Conservation (phyloP, 23 red algal species). For the Chondrus crispus region DNA sequence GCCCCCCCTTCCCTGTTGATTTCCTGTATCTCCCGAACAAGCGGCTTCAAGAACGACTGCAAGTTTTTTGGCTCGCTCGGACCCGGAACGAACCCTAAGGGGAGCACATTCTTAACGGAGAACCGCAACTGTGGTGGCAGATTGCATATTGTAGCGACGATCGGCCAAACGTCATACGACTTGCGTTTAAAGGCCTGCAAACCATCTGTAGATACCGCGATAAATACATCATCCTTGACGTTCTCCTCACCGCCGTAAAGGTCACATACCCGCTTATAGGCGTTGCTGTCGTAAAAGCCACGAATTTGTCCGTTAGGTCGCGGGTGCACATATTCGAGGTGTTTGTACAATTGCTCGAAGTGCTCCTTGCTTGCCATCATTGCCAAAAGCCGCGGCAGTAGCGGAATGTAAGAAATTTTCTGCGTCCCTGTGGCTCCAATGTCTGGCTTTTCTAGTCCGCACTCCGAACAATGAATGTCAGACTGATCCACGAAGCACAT, state of each 20-base stretch:
- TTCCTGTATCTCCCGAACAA: background rate
- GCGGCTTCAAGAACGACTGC: background rate
- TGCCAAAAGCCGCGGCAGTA: background rate
- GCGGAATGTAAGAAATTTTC: background rate
- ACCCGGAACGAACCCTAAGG: background rate
- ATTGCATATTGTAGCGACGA: background rate
- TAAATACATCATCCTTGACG: background rate
- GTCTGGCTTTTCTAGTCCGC: background rate
- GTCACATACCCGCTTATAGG: background rate
- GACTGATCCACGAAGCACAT: background rate
- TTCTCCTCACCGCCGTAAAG: background rate
- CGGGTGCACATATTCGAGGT: background rate
- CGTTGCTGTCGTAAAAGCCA: background rate
- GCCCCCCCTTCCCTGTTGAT: background rate
- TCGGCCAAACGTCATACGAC: background rate
- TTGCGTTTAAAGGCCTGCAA: background rate
- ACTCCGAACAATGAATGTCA: background rate
- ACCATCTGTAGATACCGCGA: background rate
- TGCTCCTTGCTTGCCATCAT: background rate
- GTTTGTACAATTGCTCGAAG: background rate
- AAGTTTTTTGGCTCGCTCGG: background rate
- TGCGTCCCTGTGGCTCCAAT: background rate
- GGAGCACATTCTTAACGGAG: background rate
- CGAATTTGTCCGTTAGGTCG: background rate
- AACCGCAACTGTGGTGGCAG: background rate